A percentile compares a stretch with the other conserved stretches of the same genome.
Evolutionary conservation across 1,284 basidiomycete species (phyloP).

Genomic region (Apiotrichum brassicae): DNA sequence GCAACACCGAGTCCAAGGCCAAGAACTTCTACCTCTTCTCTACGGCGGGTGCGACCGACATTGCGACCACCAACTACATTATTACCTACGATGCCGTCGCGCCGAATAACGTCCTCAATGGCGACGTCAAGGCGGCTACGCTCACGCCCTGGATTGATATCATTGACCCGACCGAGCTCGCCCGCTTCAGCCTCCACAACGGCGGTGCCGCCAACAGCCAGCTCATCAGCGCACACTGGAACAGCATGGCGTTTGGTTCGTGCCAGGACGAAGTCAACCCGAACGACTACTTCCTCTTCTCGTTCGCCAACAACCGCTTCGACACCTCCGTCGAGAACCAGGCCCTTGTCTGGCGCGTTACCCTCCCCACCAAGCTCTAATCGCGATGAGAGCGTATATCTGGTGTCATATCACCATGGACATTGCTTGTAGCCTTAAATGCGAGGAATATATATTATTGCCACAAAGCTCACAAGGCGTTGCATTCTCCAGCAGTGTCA

Average conservation of each 20-base stretch:
- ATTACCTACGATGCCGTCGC: conserved; percentile 28
- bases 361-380: conserved; percentile 49
- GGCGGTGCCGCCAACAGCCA: conserved; percentile 1
- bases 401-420: too few species aligned
- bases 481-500: too few species aligned
- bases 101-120: conserved; percentile 28
- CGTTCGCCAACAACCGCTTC: conserved; percentile 61
- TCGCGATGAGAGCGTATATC: too few species aligned
- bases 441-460: too few species aligned
- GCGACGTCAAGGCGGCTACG: conserved; percentile 25
- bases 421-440: too few species aligned
- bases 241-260: conserved; percentile 58
- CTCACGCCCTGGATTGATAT: conserved; percentile 37
- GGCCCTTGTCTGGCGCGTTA: conserved; percentile 60
- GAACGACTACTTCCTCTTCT: conserved; percentile 63
- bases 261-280: conserved; percentile 53
- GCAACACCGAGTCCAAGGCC: conserved; percentile 21
- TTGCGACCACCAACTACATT: conserved; percentile 37
- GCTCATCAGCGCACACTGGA: conserved; percentile 51
- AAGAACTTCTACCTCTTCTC: conserved; percentile 32
- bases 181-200: conserved; percentile 40
- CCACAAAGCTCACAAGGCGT: too few species aligned
- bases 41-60: conserved; percentile 37
- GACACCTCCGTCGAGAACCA: conserved; percentile 57
- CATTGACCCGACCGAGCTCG: conserved; percentile 28